Evolutionary conservation across 1,284 basidiomycete genomes (phyloP), one percentile per base, ranked within the genome.

Genomic region (Cryptococcus deneoformans): DNA sequence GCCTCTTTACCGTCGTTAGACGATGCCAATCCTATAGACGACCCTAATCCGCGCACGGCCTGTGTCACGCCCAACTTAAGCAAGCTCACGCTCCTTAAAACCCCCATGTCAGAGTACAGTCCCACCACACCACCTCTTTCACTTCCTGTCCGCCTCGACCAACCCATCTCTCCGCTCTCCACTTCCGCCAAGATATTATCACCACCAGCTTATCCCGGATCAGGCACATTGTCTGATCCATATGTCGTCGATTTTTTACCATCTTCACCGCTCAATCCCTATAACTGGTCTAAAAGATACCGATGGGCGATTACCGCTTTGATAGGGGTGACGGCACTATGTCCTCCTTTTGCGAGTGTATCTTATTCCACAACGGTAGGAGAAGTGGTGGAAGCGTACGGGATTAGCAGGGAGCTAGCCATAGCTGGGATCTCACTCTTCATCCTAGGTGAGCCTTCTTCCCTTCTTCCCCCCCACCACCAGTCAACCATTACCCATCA

Each of bases 221-320:
- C 16, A 16, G 71, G 71, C 0, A 69, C 71, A 0, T 12, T n/a
- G 12, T 57, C 58, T 3, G 59, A 65, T 24, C 71, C 71, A 9
- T 73, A 61, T 56, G 48, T 71, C 12, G 69, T 73, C 50, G 71
- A 71, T 58, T 73, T 84, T 85, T 78, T 82, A 38, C 65, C 77
- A 0, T 77, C 80, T 50, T 86, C 87, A 62, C 73, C 79, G 11
- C 82, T 84, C 49, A 82, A 86, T 65, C 86, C 86, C 1, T 85
- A 84, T 74, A 86, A 85, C 67, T 88, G 85, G 84, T 65, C 77
- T 2, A 80, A 74, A 35, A 39, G 62, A 66, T 81, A 55, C 82
- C 85, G 79, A 51, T 74, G 74, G 73, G 16, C 50, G 7, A 49
- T 68, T 39, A 73, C 69, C 2, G 14, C 54, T 6, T 16, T 69